Conservation (phyloP, 768 basidiomycete genomes). For the Pleurotus platypus region DNA sequence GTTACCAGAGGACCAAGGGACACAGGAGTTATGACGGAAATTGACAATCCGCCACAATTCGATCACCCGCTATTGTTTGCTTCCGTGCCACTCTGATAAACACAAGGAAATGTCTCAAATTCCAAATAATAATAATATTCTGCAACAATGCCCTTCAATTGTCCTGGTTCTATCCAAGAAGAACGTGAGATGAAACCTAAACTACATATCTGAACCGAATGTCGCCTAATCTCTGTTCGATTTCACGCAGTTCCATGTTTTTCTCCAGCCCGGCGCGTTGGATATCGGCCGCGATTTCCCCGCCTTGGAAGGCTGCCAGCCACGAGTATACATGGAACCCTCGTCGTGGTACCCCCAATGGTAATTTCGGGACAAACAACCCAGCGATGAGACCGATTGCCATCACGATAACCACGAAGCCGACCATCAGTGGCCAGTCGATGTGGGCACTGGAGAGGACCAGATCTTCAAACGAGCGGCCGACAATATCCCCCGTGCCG, state of each 20-base stretch:
- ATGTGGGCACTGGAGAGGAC: conserved; percentile 24
- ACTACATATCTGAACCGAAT: conserved; percentile 23
- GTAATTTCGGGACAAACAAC: conserved; percentile 9
- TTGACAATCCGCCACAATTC: background rate
- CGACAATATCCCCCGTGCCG: conserved; percentile 31
- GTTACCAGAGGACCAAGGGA: no score
- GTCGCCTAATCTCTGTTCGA: conserved; percentile 22
- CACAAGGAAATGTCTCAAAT: background rate
- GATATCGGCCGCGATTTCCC: conserved; percentile 22
- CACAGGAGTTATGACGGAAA: background rate
- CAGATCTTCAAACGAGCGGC: conserved; percentile 29
- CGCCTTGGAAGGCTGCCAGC: conserved; percentile 11
- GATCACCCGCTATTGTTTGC: background rate
- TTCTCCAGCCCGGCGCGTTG: conserved; percentile 16
- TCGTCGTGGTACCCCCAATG: background rate
- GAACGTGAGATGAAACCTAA: background rate
- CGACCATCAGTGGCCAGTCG: conserved; percentile 19
- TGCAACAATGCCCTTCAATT: background rate
- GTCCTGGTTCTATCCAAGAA: no score
- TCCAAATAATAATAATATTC: background rate
- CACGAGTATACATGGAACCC: conserved; percentile 6
- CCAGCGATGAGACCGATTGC: conserved; percentile 26
- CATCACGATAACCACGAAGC: conserved; percentile 20
- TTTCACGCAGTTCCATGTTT: conserved; percentile 26
- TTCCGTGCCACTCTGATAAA: conserved; percentile 5